Evolutionary conservation across 2,329 filamentous ascomycete genomes (phyloP), one percentile per base, ranked within the genome.

Genomic region (Pseudocercospora ulei): DNA sequence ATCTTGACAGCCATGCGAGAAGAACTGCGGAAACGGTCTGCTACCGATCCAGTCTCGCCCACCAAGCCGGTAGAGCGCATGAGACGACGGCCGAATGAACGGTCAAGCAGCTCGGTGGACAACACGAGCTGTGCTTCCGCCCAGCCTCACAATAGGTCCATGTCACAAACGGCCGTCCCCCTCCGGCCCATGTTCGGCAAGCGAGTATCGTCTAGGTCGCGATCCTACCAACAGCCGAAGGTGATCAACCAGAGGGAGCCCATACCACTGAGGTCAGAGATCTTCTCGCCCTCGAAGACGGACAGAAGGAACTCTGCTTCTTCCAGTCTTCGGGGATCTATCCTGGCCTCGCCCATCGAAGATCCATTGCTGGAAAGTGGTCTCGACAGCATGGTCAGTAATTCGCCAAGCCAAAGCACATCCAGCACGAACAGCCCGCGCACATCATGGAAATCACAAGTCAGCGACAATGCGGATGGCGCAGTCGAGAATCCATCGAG

Each of bases 1-100:
- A 56, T 60, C 28, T 39, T 61, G n/a, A 51, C 53, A 9, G 46
- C 54, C 7, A 58, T 61, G 58, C 52, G 55, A n/a, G 56, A 58
- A 26, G 53, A 56, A 33, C 39, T 61, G 14, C 49, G 56, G 4
- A 51, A 46, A 30, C 49, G 48, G 40, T 33, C 44, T 40, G 39
- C 35, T 12, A 42, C 39, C 5, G 46, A 44, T 37, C 28, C 41
- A 18, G 29, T 30, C 28, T 43, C 39, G 11, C 35, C 39, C 12
- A 41, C 31, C 8, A 43, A 49, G 18, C 35, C 40, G 2, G 40
- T 39, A 2, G 35, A 44, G 26, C 37, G 41, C 16, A 29, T 43
- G 22, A 34, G 35, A 18, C 37, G 43, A 30, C 46, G 43, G 22
- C 20, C 22, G 4, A 35, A 34, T 11, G 30, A 46, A 25, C 39